Evolutionary conservation across 768 basidiomycete genomes (phyloP), one percentile per base, ranked within the genome.

Genomic region (Mrakia gelida): DNA sequence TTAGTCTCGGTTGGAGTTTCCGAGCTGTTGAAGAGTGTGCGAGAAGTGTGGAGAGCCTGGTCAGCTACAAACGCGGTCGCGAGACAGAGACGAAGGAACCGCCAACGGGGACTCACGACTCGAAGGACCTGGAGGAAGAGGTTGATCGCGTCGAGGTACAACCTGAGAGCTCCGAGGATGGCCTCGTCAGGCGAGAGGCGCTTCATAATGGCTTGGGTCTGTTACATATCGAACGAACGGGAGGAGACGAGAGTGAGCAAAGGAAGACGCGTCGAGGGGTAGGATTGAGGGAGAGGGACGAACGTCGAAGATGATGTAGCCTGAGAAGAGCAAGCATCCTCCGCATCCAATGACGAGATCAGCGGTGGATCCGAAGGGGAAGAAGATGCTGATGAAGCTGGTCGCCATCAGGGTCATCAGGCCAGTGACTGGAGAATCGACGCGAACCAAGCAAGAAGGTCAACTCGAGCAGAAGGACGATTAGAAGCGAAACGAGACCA

Each of bases 151-250:
- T 98, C 96, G 76, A 98, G 90, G 85, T 98, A 98, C n/a, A 98
- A 89, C 80, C 90, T 91, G 82, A 98, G 91, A 26, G 93, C 88
- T 52, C 91, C 96, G 86, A 97, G 86, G 81, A 97, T 94, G 84
- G 89, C 94, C 84, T 99, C 97, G 80, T 99, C 97, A 5, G 94
- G 93, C 1, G 92, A 93, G 28, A 97, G 86, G 78, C 90, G 89
- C 81, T 90, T 91, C 86, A 92, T 94, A 87, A 52, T 52, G 49
- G 49, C 15, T 52, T 52, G 49, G 18, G 49, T 52, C 49, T 52
- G 49, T n/a, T n/a, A n/a, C n/a, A n/a, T 2, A 16, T 49, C 8
- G 15, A 16, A 49, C 7, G 45, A 16, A 16, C 45, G 45, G 15
- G 15, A 49, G 15, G 45, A 15, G 15, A 11, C 15, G 18, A 52